phyloP scores from a whole-genome alignment of 331 rosid genomes.

The Quercus tomentella region DNA sequence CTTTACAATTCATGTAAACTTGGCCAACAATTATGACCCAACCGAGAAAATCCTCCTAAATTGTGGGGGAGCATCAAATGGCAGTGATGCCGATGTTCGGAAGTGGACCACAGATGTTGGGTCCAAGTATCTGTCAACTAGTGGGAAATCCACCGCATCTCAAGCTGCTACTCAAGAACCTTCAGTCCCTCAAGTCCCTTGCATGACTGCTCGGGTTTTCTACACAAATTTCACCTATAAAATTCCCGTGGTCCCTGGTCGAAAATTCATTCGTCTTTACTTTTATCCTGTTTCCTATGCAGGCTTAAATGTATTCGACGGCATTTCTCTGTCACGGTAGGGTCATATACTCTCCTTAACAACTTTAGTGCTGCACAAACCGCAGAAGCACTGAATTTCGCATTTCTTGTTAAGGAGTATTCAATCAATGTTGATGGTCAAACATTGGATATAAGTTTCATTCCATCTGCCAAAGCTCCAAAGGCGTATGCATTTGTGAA shows the following conservation, averaged over 20 bases:
- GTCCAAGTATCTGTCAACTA: constrained; percentile 47
- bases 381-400: constrained; percentile 54
- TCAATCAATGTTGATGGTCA: constrained; percentile 54
- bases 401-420: constrained; percentile 61
- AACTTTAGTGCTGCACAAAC: constrained; percentile 85
- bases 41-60: constrained; percentile 55
- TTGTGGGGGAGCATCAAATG: constrained; percentile 69
- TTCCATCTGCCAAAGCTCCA: constrained; percentile 52
- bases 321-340: constrained; percentile 46
- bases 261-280: constrained; percentile 69
- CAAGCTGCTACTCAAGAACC: constrained; percentile 67
- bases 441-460: constrained; percentile 59
- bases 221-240: constrained; percentile 52
- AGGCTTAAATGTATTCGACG: constrained; percentile 46
- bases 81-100: constrained; percentile 52
- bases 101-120: constrained; percentile 64
- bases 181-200: constrained; percentile 63
- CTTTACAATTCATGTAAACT: constrained; percentile 20
- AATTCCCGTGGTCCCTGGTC: constrained; percentile 73
- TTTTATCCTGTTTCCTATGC: constrained; percentile 66
- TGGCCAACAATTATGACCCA: constrained; percentile 53
- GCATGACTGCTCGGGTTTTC: constrained; percentile 69
- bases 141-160: constrained; percentile 28
- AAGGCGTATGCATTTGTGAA: constrained; percentile 78
- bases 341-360: constrained; percentile 58